A percentile compares a stretch with the other conserved stretches of the same genome.
Evolutionary conservation across 2,329 filamentous ascomycete genomes (phyloP).

Genomic region (Hirsutella thompsonii): DNA sequence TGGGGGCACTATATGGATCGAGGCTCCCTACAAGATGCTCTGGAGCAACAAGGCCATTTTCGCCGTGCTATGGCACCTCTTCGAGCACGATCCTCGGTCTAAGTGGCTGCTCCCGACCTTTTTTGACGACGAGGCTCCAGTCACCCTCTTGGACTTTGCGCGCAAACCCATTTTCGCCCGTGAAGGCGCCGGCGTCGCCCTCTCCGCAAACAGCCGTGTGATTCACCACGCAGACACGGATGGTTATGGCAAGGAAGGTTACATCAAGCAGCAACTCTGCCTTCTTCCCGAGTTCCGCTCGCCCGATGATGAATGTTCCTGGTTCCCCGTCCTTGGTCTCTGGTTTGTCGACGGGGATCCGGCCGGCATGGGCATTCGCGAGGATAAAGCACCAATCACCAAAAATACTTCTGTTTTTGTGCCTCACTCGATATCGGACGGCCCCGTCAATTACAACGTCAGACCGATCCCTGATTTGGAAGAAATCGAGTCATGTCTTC

Average conservation of each 20-base stretch:
- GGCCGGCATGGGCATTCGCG: conserved; percentile 1
- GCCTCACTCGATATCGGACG: conserved; percentile 4
- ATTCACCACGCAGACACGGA: not conserved
- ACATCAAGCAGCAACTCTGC: conserved; percentile 1
- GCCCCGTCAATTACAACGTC: not conserved
- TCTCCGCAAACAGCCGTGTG: not conserved
- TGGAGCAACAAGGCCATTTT: conserved; percentile 4
- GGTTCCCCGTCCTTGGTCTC: not conserved
- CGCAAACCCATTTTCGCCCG: conserved; percentile 4
- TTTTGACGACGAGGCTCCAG: conserved; percentile 2
- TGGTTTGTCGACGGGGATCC: conserved; percentile 3
- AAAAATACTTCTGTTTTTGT: not conserved
- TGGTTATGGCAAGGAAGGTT: conserved; percentile 2
- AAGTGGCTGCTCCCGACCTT: conserved; percentile 4
- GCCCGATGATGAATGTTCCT: not conserved
- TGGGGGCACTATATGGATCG: conserved; percentile 4
- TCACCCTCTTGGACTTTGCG: conserved; percentile 1
- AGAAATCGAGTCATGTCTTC: conserved; percentile 3
- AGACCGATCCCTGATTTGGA: not conserved
- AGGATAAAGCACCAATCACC: conserved; percentile 1
- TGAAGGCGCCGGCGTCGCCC: not conserved
- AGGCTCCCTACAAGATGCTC: conserved; percentile 4
- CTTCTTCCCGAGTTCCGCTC: not conserved
- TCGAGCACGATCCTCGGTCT: conserved; percentile 2
- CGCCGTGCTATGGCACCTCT: conserved; percentile 2